Base-by-base conservation (phyloP, 1,284 basidiomycete genomes). In the Lignosus rhinocerotis region DNA sequence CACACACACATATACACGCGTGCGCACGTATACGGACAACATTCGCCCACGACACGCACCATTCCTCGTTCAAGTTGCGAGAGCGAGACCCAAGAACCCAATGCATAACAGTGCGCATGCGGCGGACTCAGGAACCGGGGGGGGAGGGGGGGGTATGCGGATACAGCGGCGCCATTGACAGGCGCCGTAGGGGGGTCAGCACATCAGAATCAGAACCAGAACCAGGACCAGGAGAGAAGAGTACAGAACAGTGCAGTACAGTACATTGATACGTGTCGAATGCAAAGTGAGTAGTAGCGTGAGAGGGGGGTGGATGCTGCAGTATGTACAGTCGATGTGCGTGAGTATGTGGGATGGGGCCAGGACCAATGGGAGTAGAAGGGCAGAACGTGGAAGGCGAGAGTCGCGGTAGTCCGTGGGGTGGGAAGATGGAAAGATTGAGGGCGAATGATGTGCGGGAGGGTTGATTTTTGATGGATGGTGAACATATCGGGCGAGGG, bases 141-240 rank as follows among this genome's bases (percentile, higher is more conserved):
- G n/a, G n/a, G n/a, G n/a, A n/a, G n/a, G n/a, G 36, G 16, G 59
- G 48, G 52, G 55, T 57, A 55, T 61, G 57, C 52, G 49, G 59
- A 61, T 61, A 61, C 59, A 61, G 34, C 46, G 32, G 34, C 46
- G 46, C 34, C 34, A 36, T 10, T 10, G 2, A 16, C 12, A 14
- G 36, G 11, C 11, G 36, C 11, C 36, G 14, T 14, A 11, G 36
- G 7, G 14, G 36, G 36, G 5, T 14, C 36, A 25, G 25, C 25
- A 25, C 25, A 25, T 25, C 25, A 25, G 25, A 25, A 25, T 25
- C 25, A 25, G 25, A 25, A 25, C 25, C 25, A 25, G 4, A 4
- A 25, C 2, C 4, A 25, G 4, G 25, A 25, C 25, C 25, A 25
- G 25, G 25, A 25, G 25, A 25, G 25, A 25, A 25, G 36, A 16